Evolutionary conservation across 495 filamentous ascomycete genomes (phyloP).

Genomic region (Opeltia flavorubescens): DNA sequence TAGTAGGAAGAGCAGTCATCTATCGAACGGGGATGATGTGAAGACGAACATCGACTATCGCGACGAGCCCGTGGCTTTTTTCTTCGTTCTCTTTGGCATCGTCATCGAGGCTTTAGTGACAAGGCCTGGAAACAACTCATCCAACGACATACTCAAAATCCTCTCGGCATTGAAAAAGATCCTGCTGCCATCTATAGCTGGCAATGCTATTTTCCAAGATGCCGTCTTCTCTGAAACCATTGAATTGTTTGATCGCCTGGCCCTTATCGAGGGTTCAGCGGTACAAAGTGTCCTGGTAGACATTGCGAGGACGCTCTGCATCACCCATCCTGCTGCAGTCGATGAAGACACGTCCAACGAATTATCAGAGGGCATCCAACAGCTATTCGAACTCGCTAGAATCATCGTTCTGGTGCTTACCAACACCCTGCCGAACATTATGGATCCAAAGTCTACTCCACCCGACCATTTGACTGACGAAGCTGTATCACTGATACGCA

Average conservation of each 20-base stretch:
- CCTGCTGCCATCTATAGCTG: conserved; percentile 82
- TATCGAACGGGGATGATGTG: conserved; percentile 24
- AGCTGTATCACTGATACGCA: conserved; percentile 62
- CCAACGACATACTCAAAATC: conserved; percentile 75
- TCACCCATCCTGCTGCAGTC: conserved; percentile 81
- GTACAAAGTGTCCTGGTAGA: conserved; percentile 90
- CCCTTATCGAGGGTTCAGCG: conserved; percentile 72
- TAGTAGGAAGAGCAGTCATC: conserved; percentile 43
- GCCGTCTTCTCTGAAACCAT: conserved; percentile 95
- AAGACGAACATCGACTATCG: conserved; percentile 84
- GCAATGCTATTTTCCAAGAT: conserved; percentile 90
- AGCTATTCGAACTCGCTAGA: conserved; percentile 89
- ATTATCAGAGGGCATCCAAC: conserved; percentile 90
- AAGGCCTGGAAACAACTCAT: conserved; percentile 53
- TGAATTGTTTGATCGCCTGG: conserved; percentile 86
- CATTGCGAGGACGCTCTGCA: conserved; percentile 76
- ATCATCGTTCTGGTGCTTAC: conserved; percentile 90
- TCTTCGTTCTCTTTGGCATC: conserved; percentile 94
- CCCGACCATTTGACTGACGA: conserved; percentile 69
- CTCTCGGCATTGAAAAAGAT: conserved; percentile 90
- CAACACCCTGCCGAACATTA: conserved; percentile 72
- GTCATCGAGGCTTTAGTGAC: conserved; percentile 89
- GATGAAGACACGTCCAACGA: conserved; percentile 52
- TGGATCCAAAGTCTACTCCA: conserved; percentile 55
- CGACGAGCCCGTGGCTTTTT: conserved; percentile 96